A percentile compares a stretch with the other conserved stretches of the same genome.
phyloP scores from a whole-genome alignment of 345 rosid genomes.

The Balakata baccata region DNA sequence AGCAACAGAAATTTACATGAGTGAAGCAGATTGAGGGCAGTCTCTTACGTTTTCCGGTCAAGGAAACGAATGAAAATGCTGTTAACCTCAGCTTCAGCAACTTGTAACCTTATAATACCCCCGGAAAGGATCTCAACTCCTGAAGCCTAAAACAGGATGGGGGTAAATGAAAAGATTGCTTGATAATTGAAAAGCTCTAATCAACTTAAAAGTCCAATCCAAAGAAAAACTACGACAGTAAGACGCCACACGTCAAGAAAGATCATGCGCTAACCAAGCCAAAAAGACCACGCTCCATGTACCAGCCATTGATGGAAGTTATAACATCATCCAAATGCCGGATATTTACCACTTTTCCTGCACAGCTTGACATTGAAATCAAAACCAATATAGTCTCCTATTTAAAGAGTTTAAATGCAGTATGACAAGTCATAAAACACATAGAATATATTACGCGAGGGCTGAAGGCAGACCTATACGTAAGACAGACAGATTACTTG shows the following conservation, averaged over 20 bases:
- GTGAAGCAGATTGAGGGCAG: constrained; percentile 23
- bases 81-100: constrained; percentile 93
- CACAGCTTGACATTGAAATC: constrained; percentile 66
- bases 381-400: constrained; percentile 41
- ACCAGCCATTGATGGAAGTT: constrained; percentile 87
- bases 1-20: neutral
- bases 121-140: constrained; percentile 90
- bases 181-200: neutral
- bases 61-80: constrained; percentile 80
- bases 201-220: neutral
- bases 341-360: constrained; percentile 88
- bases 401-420: constrained; percentile 15
- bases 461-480: neutral
- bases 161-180: neutral
- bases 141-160: constrained; percentile 53
- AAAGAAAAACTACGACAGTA: neutral
- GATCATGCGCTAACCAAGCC: constrained; percentile 62
- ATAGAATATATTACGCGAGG: neutral
- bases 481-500: neutral
- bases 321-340: constrained; percentile 86
- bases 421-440: neutral
- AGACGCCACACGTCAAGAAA: constrained; percentile 3
- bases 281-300: constrained; percentile 88
- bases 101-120: constrained; percentile 77
- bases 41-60: constrained; percentile 82